phyloP scores from a whole-genome alignment of 2,329 filamentous ascomycete genomes.

The Calonectria crousiana region DNA sequence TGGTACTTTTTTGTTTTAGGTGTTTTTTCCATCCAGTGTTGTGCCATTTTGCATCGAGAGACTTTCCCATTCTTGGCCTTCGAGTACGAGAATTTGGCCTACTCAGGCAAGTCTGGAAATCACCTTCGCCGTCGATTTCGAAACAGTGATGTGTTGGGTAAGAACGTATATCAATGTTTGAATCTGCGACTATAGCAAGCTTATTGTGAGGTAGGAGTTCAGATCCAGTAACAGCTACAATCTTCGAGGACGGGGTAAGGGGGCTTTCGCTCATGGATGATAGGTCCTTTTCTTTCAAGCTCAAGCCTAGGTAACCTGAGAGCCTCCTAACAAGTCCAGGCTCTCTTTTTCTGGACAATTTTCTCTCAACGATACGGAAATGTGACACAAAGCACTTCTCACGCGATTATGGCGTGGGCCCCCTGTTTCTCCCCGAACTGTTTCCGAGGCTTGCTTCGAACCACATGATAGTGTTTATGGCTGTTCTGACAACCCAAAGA shows the following conservation, averaged over 20 bases:
- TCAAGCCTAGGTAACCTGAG: neutral
- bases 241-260: neutral
- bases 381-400: constrained; percentile 29
- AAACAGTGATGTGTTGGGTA: constrained; percentile 21
- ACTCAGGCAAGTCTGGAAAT: neutral
- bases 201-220: no score
- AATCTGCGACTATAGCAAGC: neutral
- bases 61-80: constrained; percentile 12
- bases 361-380: constrained; percentile 37
- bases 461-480: neutral
- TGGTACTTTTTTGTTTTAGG: neutral
- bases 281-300: neutral
- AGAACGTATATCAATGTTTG: neutral
- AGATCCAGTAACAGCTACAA: neutral
- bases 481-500: constrained; percentile 32
- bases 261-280: neutral
- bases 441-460: neutral
- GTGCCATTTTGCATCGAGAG: neutral
- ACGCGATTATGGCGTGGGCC: neutral
- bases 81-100: constrained; percentile 12
- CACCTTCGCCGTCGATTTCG: constrained; percentile 41
- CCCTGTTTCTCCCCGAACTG: neutral
- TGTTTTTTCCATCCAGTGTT: constrained; percentile 20
- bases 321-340: constrained; percentile 18
- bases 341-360: constrained; percentile 36